Evolutionary conservation across 371 early-diverging fungal species (phyloP), one percentile per base, ranked within the genome.

Genomic region (Choanephora cucurbitarum): DNA sequence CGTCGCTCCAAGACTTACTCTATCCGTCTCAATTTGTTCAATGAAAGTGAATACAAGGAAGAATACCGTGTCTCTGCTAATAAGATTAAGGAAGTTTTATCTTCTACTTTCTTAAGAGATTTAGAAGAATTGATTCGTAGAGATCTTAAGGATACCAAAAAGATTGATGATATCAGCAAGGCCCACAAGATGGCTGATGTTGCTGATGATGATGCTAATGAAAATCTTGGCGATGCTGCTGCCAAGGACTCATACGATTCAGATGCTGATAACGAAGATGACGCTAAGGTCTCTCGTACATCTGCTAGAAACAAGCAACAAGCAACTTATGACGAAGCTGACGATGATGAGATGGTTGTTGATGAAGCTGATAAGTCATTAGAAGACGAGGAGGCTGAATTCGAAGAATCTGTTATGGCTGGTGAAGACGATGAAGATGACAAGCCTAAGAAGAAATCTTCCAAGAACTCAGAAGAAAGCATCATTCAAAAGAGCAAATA

Each of bases 21-120:
- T 9, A 80, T 98, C 46, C 86, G 88, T 17, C 68, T 98, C 63
- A 78, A 92, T 52, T 75, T 98, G 65, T 96, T 95, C 85, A 75
- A 83, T 8, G 81, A 86, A 49, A 72, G 80, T 14, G 92, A 92
- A 48, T 93, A 92, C 67, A 62, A 73, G 47, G 72, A 79, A 18
- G 94, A 95, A 70, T 91, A 95, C 58, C 87, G 87, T 46, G 80
- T 95, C n/a, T 59, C 70, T 5, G 70, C 84, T 9, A 64, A 63
- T 10, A 87, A 86, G 28, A 81, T 98, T 11, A 89, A 89, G 67
- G 62, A 70, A 17, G 82, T 89, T 6, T 81, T 98, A 51, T 90
- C 91, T 66, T 48, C 62, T 32, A 72, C 80, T 22, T 94, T 96
- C 65, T 73, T 91, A 34, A 79, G 80, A 39, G 73, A 72, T 28